Conservation (phyloP, 495 filamentous ascomycete species). For the Lasiosphaeriaceae sp. region DNA sequence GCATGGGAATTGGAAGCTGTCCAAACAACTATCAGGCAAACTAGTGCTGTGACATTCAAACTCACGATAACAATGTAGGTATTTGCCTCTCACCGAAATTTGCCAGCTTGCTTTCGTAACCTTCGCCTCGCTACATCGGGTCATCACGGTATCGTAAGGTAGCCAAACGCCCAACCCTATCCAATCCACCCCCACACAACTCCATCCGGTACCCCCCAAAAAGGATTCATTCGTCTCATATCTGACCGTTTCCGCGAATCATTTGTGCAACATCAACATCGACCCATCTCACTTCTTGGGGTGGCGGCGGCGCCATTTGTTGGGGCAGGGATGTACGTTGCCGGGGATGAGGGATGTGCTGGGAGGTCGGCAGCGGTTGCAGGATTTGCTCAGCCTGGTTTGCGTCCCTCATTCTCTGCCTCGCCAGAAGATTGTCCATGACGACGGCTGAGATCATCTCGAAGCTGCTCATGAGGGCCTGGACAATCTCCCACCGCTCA, state of each 20-base stretch:
- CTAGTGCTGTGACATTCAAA: no score
- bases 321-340: neutral
- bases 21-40: no score
- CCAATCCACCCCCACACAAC: no score
- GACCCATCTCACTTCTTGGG: constrained; percentile 37
- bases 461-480: constrained; percentile 40
- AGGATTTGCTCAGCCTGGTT: constrained; percentile 12
- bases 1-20: no score
- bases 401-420: constrained; percentile 17
- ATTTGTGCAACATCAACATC: constrained; percentile 34
- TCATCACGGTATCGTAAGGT: no score
- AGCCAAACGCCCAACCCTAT: no score
- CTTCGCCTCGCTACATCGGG: no score
- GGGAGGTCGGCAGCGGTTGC: constrained; percentile 23
- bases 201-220: no score
- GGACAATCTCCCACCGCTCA: constrained; percentile 46
- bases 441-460: constrained; percentile 37
- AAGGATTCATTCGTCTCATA: neutral
- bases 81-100: no score
- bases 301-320: constrained; percentile 9
- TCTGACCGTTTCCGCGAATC: constrained; percentile 21
- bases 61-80: no score
- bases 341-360: neutral
- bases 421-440: constrained; percentile 26
- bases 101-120: no score